phyloP scores from a whole-genome alignment of 1,284 basidiomycete species.

The Malassezia yamatoensis region DNA sequence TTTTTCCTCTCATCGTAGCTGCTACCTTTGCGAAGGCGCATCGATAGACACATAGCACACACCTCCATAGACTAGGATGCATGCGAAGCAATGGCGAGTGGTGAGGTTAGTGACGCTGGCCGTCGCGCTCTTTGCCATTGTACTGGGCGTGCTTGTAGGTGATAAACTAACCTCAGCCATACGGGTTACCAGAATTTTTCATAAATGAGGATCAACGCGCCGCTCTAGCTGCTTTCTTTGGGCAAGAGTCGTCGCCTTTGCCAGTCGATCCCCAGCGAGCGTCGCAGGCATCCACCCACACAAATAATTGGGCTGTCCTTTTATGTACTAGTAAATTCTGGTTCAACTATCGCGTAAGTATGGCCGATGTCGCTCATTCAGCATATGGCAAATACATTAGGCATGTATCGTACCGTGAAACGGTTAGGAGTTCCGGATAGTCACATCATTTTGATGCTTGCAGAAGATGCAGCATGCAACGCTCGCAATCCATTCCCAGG shows the following conservation, averaged over 20 bases:
- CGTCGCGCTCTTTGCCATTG: slow-evolving; percentile 1
- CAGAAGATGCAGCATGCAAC: slow-evolving; percentile 92
- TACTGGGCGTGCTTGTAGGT: slow-evolving; percentile 2
- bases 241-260: background rate
- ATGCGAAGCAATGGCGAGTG: background rate
- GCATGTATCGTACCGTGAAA: slow-evolving; percentile 98
- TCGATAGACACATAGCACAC: background rate
- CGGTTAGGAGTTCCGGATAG: slow-evolving; percentile 93
- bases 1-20: slow-evolving; percentile 79
- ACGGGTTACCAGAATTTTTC: slow-evolving; percentile 19
- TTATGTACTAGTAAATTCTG: slow-evolving; percentile 89
- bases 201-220: slow-evolving; percentile 14
- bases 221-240: slow-evolving; percentile 24
- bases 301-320: slow-evolving; percentile 97
- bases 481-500: slow-evolving; percentile 82
- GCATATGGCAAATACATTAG: slow-evolving; percentile 96
- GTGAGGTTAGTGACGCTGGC: background rate
- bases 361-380: slow-evolving; percentile 43
- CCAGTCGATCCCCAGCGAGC: background rate
- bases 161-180: background rate
- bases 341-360: slow-evolving; percentile 82
- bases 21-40: slow-evolving; percentile 53
- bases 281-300: slow-evolving; percentile 22
- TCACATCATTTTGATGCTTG: slow-evolving; percentile 97
- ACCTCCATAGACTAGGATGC: slow-evolving; percentile 8